phyloP scores from a whole-genome alignment of 768 basidiomycete genomes.

The Sarcomyxa edulis region DNA sequence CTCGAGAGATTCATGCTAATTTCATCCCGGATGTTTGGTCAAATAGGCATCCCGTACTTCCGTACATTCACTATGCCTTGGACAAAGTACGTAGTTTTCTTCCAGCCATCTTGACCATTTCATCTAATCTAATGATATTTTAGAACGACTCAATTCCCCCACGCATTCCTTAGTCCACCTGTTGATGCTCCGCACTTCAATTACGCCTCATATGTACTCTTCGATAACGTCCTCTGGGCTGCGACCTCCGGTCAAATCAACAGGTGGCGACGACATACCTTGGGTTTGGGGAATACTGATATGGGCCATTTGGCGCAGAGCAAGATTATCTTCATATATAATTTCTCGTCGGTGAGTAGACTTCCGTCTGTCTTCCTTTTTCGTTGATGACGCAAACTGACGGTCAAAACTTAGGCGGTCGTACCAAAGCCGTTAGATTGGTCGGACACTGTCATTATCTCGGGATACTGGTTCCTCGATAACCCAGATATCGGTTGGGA shows the following conservation, averaged over 20 bases:
- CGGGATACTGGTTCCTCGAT: constrained; percentile 65
- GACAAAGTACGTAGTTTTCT: constrained; percentile 35
- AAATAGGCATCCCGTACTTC: constrained; percentile 57
- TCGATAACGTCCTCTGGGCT: constrained; percentile 61
- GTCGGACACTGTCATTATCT: constrained; percentile 52
- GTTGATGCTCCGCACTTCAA: constrained; percentile 63
- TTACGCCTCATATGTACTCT: constrained; percentile 56
- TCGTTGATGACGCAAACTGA: too few species aligned
- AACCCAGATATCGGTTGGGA: constrained; percentile 57
- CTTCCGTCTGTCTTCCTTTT: too few species aligned
- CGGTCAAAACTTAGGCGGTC: constrained; percentile 29
- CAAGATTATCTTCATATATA: constrained; percentile 63
- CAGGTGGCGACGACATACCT: constrained; percentile 50
- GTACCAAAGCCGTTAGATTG: constrained; percentile 71
- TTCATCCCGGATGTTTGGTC: constrained; percentile 3
- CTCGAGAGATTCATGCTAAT: not conserved
- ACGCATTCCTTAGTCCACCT: constrained; percentile 58
- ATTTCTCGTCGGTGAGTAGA: constrained; percentile 52
- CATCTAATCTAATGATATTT: constrained; percentile 2
- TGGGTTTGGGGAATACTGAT: constrained; percentile 47
- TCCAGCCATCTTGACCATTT: not conserved
- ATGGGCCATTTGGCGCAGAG: constrained; percentile 55
- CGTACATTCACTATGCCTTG: constrained; percentile 60
- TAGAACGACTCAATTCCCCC: constrained; percentile 57
- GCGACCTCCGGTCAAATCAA: constrained; percentile 65